Evolutionary conservation across 176 grass and related monocot species (phyloP).

Genomic region (Carex cristatella): DNA sequence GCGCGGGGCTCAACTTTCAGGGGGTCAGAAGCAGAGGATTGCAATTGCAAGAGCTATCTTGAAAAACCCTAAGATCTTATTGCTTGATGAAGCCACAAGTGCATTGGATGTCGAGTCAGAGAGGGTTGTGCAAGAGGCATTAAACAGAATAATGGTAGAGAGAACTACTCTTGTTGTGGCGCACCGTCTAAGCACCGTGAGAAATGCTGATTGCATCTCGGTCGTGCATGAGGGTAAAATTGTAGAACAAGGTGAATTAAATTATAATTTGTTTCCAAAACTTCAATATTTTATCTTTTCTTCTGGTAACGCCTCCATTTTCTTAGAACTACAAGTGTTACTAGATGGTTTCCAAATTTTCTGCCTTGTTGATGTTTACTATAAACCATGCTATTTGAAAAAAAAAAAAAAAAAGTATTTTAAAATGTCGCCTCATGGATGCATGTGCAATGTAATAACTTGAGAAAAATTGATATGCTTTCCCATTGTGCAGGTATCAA

Average conservation of each 20-base stretch:
- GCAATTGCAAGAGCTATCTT: constrained; percentile 87
- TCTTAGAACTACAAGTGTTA: not conserved
- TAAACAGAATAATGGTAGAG: constrained; percentile 59
- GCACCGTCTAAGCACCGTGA: constrained; percentile 77
- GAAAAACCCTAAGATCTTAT: constrained; percentile 72
- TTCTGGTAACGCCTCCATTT: not conserved
- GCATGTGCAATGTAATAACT: not conserved
- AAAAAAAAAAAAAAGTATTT: not conserved
- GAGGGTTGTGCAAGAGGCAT: constrained; percentile 66
- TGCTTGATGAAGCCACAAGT: constrained; percentile 93
- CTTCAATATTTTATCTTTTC: constrained; percentile 8
- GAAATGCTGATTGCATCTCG: constrained; percentile 62
- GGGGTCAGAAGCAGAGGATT: constrained; percentile 88
- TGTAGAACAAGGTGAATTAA: constrained; percentile 61
- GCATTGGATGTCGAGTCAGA: constrained; percentile 86
- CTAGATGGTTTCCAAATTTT: not conserved
- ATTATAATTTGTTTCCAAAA: not conserved
- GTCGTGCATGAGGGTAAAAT: constrained; percentile 66
- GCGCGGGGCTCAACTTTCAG: constrained; percentile 73
- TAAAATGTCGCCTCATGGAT: not conserved
- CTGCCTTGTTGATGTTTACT: not conserved
- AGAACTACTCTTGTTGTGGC: constrained; percentile 70
- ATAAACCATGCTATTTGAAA: not conserved
- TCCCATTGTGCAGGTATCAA: not conserved
- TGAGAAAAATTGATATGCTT: not conserved